These are phyloP conservation scores for Schizothecium vesticola DNA, from an alignment of 495 filamentous ascomycete species.

Conservation along the genomic window DNA sequence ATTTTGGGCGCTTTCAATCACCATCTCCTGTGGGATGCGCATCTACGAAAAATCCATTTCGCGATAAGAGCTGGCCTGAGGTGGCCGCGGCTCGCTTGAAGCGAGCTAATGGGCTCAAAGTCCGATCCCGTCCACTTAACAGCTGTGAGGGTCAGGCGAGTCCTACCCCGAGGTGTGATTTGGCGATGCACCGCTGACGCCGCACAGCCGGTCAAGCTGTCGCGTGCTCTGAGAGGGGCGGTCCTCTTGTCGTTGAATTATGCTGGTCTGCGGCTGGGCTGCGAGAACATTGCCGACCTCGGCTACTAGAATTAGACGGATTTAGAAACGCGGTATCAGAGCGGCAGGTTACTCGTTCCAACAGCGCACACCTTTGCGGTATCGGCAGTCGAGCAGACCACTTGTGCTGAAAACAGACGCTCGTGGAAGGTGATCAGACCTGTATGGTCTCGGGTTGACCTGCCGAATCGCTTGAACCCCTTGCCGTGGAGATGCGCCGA, in stretches of 20 bases:
- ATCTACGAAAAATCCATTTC: background rate
- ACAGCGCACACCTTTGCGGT: background rate
- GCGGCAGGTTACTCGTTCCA: background rate
- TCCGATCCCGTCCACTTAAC: background rate
- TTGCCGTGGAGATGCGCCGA: background rate
- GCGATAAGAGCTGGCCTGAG: background rate
- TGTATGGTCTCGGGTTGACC: background rate
- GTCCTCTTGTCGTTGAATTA: background rate
- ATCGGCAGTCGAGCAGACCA: background rate
- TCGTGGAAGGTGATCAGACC: background rate
- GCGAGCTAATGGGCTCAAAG: background rate
- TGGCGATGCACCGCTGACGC: background rate
- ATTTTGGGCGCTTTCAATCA: slow-evolving; percentile 30
- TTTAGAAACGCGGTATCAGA: background rate
- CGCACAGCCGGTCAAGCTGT: background rate
- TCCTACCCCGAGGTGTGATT: background rate
- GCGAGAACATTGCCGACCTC: background rate
- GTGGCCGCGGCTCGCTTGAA: background rate
- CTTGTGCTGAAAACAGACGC: background rate
- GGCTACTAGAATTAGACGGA: background rate
- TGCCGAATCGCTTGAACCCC: background rate
- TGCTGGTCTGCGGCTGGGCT: background rate
- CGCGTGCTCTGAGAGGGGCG: background rate
- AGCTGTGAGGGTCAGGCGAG: background rate
- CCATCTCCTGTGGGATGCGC: slow-evolving; percentile 10